Conservation (phyloP, 176 grass and related monocot genomes). For the Thalia dealbata region DNA sequence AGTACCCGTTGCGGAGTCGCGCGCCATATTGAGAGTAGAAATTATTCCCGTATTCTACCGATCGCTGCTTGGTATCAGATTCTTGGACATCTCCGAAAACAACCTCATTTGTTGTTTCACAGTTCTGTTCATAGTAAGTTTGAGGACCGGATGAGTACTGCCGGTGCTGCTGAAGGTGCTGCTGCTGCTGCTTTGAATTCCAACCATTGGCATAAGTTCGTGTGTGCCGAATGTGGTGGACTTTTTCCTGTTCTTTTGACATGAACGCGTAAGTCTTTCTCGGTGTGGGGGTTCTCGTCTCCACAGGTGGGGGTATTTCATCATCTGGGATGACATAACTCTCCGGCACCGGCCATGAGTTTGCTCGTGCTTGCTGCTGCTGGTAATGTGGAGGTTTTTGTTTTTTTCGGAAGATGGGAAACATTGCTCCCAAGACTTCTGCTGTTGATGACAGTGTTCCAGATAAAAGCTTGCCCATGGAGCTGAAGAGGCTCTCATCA, state of each 20-base stretch:
- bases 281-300: constrained; percentile 53
- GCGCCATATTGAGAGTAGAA: constrained; percentile 72
- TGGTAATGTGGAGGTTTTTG: constrained; percentile 25
- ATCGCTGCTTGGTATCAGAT: constrained; percentile 50
- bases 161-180: constrained; percentile 77
- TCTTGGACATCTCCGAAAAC: constrained; percentile 96
- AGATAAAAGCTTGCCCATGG: constrained; percentile 52
- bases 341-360: constrained; percentile 63
- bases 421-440: constrained; percentile 36
- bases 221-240: constrained; percentile 48
- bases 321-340: constrained; percentile 72
- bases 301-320: constrained; percentile 53
- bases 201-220: constrained; percentile 38
- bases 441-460: constrained; percentile 53
- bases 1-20: constrained; percentile 75
- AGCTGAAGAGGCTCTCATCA: constrained; percentile 69
- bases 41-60: constrained; percentile 78
- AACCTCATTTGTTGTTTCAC: constrained; percentile 81
- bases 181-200: constrained; percentile 46
- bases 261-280: constrained; percentile 71
- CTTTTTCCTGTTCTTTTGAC: constrained; percentile 71
- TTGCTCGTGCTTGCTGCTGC: constrained; percentile 39
- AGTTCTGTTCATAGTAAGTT: constrained; percentile 81
- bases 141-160: constrained; percentile 69
- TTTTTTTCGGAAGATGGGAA: constrained; percentile 47